Base-by-base conservation (phyloP, 305 asterid species). In the Fraxinus nigra region DNA sequence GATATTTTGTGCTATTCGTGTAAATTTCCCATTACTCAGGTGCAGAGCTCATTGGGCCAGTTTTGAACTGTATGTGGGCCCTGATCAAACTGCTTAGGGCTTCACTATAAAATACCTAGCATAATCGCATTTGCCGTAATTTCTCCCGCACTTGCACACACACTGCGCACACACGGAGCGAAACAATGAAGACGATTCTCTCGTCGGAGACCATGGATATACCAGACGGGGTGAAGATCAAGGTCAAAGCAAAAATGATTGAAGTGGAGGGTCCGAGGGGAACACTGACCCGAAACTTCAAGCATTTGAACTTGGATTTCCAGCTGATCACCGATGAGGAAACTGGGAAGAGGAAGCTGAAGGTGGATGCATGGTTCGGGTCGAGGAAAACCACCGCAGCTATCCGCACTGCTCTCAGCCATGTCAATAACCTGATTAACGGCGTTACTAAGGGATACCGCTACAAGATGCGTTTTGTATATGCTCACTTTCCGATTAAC, bases 381-480 rank as follows among this genome's bases (percentile, higher is more conserved):
- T 90, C 90, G 77, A 81, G 93, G 34, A 91, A 91, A 72, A 82
- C 90, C 5, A 90, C 90, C 16, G 95, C 92, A 40, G 77, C 93
- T 24, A 91, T 91, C 74, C 91, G 92, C 5, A 91, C 93, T 0
- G 95, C 93, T 0, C 92, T 90, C 43, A 90, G 92, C 87, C 95
- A 91, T 80, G 92, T 91, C n/a, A 69, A 78, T 1, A 91, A 90
- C 30, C 88, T 91, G 0, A 91, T 91, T 77, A 86, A 79, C 33
- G 95, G 95, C 0, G 95, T 91, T 0, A 88, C 92, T 9, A 87
- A 87, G 72, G 93, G 95, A 0, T 91, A 86, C 85, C 87, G 95
- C 72, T 91, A 91, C 88, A 90, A 91, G 90, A 91, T 91, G 93
- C 84, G 93, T 3, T 91, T 90, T 28, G 95, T 91, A 0, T 91